A percentile compares a stretch with the other conserved stretches of the same genome.
Conservation (phyloP, 768 basidiomycete genomes). For the Rhodotorula sphaerocarpa region DNA sequence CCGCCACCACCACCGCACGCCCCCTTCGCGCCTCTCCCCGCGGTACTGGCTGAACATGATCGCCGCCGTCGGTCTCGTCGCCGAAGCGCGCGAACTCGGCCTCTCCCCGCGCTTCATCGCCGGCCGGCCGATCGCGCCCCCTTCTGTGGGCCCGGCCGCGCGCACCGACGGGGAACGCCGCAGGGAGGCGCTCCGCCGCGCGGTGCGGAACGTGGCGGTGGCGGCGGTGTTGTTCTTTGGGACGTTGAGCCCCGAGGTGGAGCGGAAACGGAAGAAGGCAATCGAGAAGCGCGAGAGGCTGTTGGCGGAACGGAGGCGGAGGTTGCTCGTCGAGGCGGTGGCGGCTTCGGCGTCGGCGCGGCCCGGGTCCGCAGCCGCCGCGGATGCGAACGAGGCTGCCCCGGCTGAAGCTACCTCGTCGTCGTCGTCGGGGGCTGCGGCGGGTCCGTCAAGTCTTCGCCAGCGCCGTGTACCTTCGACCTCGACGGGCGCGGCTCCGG, state of each 20-base stretch:
- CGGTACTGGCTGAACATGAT: conserved; percentile 38
- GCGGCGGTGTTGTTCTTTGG: conserved; percentile 36
- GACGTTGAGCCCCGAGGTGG: conserved; percentile 38
- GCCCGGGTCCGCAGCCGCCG: not conserved
- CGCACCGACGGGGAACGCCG: not conserved
- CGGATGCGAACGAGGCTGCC: not conserved
- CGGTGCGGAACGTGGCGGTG: conserved; percentile 6
- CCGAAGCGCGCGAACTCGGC: conserved; percentile 37
- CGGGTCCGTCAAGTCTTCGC: not conserved
- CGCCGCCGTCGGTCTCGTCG: conserved; percentile 35
- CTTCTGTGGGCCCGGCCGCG: not conserved
- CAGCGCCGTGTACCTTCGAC: not conserved
- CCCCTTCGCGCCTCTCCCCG: conserved; percentile 28
- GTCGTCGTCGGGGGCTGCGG: not conserved
- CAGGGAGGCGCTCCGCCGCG: not conserved
- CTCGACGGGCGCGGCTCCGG: too few species aligned
- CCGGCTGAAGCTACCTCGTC: too few species aligned
- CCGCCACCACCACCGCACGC: conserved; percentile 4
- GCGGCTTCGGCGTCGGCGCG: not conserved
- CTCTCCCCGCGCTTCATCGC: conserved; percentile 28
- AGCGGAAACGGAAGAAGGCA: conserved; percentile 37
- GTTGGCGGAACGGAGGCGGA: conserved; percentile 13
- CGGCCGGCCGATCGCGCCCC: conserved; percentile 13
- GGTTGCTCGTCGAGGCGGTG: not conserved
- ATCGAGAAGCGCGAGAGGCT: conserved; percentile 37